Base-by-base conservation (phyloP, 805 yeast genomes). In the Zygotorulaspora danielsina region DNA sequence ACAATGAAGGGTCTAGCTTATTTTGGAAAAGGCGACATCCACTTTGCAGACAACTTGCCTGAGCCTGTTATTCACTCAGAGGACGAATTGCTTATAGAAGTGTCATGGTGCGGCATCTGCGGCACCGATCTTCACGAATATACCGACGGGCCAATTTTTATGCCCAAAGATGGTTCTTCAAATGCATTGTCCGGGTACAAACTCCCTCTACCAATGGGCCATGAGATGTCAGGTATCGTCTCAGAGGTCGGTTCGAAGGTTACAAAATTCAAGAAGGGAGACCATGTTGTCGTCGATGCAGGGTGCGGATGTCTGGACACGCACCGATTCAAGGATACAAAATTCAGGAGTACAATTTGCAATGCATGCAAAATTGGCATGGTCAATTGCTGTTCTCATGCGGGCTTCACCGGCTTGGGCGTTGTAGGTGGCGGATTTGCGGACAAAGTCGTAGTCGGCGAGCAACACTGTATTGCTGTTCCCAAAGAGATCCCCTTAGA, bases 201-300 rank as follows among this genome's bases (percentile, higher is more conserved):
- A 31, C 49, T 69, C 8, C 78, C 78, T 1, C 57, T 69, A 34
- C 59, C 69, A 28, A 57, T 75, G 63, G 84, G 81, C 19, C 81
- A 76, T 49, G 81, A 76, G 50, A 63, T 70, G 51, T 61, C 75
- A 2, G 79, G 78, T 26, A 58, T 65, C 8, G 66, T 74, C 11
- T 46, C 55, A 13, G 70, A 61, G 20, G 59, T 76, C 18, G 84
- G 83, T 20, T 27, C 63, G 0, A 63, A 44, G 19, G 82, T 77
- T 3, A 60, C 64, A 0, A 59, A 59, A 15, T 59, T 75, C n/a
- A 61, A 70, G 44, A 61, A 59, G 2, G 82, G 82, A 11, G 80
- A 77, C 52, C 71, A 72, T 28, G 84, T 81, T 19, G 81, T 75
- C 15, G 73, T 78, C 17, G 84, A 79, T 48, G 79, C 82, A 2